Evolutionary conservation across 2,329 filamentous ascomycete species (phyloP).

Genomic region (Bretziella fagacearum): DNA sequence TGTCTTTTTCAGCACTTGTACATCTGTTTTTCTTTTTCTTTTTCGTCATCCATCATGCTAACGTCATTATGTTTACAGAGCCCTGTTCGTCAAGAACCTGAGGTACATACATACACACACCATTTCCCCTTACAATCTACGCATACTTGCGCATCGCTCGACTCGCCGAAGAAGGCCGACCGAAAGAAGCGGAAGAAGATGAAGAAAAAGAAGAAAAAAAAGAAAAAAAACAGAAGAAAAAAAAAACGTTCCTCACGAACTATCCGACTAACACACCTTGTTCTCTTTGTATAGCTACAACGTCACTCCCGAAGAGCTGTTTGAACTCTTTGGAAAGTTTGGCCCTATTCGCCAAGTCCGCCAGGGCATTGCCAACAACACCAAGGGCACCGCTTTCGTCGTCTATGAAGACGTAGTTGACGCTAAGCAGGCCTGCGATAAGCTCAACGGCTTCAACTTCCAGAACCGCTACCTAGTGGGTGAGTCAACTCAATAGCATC

Average conservation of each 20-base stretch:
- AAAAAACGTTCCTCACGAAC: neutral
- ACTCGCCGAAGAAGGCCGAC: no score
- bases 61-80: constrained; percentile 36
- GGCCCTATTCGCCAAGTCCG: constrained; percentile 94
- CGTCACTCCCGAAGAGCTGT: constrained; percentile 94
- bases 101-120: no score
- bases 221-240: no score
- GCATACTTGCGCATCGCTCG: no score
- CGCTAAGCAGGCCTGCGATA: constrained; percentile 97
- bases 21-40: neutral
- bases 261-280: neutral
- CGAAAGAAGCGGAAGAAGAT: no score
- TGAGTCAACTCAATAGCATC: no score
- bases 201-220: no score
- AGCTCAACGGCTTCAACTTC: constrained; percentile 99
- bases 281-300: constrained; percentile 55
- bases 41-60: constrained; percentile 7
- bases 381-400: constrained; percentile 96
- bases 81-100: constrained; percentile 99
- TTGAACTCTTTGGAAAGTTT: constrained; percentile 97
- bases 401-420: constrained; percentile 99
- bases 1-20: no score
- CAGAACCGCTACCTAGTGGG: constrained; percentile 97
- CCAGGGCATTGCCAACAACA: constrained; percentile 91
- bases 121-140: constrained; percentile 2